Evolutionary conservation across 495 filamentous ascomycete species (phyloP), one percentile per base, ranked within the genome.

Genomic region (Neurospora intermedia): DNA sequence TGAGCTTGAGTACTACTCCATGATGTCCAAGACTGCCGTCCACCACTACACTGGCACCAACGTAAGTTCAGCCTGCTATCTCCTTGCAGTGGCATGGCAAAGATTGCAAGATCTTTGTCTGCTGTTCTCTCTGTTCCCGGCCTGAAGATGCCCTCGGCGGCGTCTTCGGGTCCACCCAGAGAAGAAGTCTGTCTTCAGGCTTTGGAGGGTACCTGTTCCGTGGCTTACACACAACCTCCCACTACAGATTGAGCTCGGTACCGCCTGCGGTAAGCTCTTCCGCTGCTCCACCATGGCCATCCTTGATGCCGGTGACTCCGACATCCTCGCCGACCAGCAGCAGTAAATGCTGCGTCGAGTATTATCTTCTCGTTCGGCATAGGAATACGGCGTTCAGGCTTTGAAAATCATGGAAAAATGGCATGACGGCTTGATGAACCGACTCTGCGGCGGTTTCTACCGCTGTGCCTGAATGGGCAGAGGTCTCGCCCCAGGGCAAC

Each of bases 31-130:
- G 88, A 93, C 91, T 78, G 89, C 91, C 69, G 94, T 98, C 79
- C 94, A 98, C 88, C 95, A 98, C 87, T 98, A 97, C 86, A 88
- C 88, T 75, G 96, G 95, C 73, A 97, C 96, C 89, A 98, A 97
- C 89, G 94, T 98, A 90, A 92, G 94, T 88, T 75, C 38, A 72
- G 71, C 75, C 62, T 43, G n/a, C 71, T 62, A 69, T 70, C 42
- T 43, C 73, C 73, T 74, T 69, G 75, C 77, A 71, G 69, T 74
- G 72, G 69, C 70, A 46, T 45, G 71, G 59, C 69, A 43, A 69
- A 48, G 69, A 70, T 43, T 20, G 20, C 38, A 6, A 43, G 27
- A 43, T 41, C n/a, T 70, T 66, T 72, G 40, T 46, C 38, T 69
- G 76, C 74, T 39, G 72, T 59, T 59, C 70, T 62, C 45, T 70